Evolutionary conservation across 2,329 filamentous ascomycete species (phyloP).

Genomic region (Colletotrichum echinochloae): DNA sequence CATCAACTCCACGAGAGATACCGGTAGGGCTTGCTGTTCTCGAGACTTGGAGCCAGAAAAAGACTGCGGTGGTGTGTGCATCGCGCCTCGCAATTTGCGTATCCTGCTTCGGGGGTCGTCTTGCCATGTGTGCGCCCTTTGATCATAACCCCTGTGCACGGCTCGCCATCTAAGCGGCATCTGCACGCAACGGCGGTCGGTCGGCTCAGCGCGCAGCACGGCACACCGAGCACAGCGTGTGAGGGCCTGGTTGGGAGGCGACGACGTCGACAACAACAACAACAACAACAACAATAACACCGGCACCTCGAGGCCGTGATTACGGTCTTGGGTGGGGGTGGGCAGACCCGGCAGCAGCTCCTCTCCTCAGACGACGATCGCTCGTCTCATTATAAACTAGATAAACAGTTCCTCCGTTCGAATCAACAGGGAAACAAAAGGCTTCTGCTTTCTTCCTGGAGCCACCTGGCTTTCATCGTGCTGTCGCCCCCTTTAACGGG

Average conservation of each 20-base stretch:
- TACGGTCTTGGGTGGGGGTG: slow-evolving; percentile 25
- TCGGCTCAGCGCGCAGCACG: background rate
- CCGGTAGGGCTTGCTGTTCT: slow-evolving; percentile 3
- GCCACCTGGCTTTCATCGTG: slow-evolving; percentile 25
- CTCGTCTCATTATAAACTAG: slow-evolving; percentile 6
- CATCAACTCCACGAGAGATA: slow-evolving; percentile 7
- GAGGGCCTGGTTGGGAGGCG: background rate
- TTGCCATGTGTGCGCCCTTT: slow-evolving; percentile 4
- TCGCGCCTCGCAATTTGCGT: slow-evolving; percentile 22
- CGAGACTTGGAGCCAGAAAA: background rate
- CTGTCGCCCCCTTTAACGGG: slow-evolving; percentile 31
- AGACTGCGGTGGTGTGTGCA: background rate
- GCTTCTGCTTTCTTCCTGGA: slow-evolving; percentile 10
- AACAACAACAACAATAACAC: background rate
- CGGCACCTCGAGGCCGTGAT: slow-evolving; percentile 26
- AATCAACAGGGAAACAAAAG: slow-evolving; percentile 36
- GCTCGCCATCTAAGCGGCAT: slow-evolving; percentile 6
- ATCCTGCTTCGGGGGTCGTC: slow-evolving; percentile 3
- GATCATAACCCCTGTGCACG: background rate
- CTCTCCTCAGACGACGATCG: slow-evolving; percentile 21
- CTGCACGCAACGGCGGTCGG: slow-evolving; percentile 4
- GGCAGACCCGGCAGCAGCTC: background rate
- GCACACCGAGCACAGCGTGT: background rate
- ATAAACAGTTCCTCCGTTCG: slow-evolving; percentile 23
- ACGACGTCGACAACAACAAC: background rate